phyloP scores from a whole-genome alignment of 371 early-diverging fungal genomes.

The Rhizopus stolonifer region DNA sequence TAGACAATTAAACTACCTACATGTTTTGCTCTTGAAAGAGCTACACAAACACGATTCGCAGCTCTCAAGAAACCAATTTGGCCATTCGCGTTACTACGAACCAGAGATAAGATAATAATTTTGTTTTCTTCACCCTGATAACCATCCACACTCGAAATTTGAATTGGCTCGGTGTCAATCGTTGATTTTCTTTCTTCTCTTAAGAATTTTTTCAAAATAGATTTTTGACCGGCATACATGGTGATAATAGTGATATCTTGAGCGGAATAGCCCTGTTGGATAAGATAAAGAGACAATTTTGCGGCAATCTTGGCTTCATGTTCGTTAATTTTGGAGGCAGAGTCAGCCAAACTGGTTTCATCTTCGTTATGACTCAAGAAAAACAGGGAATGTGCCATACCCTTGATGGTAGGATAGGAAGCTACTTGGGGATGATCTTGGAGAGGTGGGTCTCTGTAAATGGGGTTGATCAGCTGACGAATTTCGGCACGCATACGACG shows the following conservation, averaged over 20 bases:
- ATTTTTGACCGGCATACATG: constrained; percentile 63
- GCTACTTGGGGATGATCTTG: constrained; percentile 52
- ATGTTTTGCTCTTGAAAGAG: constrained; percentile 70
- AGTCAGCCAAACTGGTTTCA: constrained; percentile 40
- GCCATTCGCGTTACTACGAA: constrained; percentile 56
- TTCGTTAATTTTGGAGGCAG: constrained; percentile 58
- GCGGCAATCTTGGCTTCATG: constrained; percentile 63
- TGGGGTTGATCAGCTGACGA: constrained; percentile 54
- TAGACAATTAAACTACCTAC: constrained; percentile 18
- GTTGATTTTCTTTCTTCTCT: constrained; percentile 31
- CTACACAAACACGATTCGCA: constrained; percentile 75
- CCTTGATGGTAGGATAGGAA: constrained; percentile 51
- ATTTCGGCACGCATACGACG: constrained; percentile 78
- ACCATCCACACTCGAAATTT: constrained; percentile 75
- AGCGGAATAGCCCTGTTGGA: constrained; percentile 52
- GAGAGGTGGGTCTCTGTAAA: constrained; percentile 50
- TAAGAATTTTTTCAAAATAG: constrained; percentile 36
- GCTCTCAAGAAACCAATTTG: constrained; percentile 79
- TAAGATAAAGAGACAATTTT: constrained; percentile 51
- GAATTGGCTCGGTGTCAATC: constrained; percentile 34
- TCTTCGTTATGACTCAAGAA: constrained; percentile 57
- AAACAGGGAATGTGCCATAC: constrained; percentile 58
- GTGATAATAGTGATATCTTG: constrained; percentile 59
- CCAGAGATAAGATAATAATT: constrained; percentile 71
- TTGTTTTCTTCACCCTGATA: constrained; percentile 82